phyloP scores from a whole-genome alignment of 2,329 filamentous ascomycete genomes.

The Ophiocordyceps camponoti-floridani region DNA sequence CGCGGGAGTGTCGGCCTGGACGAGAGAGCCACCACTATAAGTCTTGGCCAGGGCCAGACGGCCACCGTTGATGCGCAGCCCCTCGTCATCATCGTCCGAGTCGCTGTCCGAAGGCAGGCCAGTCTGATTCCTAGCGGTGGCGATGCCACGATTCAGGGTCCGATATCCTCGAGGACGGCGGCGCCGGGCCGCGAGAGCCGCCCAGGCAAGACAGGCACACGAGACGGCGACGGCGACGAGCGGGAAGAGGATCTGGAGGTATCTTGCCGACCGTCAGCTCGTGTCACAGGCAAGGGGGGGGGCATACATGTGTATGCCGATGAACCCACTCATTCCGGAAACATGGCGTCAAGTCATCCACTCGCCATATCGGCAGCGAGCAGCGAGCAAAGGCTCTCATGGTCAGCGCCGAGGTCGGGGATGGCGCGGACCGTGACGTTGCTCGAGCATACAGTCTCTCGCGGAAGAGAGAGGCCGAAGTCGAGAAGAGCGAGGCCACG shows the following conservation, averaged over 20 bases:
- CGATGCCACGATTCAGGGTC: constrained; percentile 25
- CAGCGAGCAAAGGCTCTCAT: constrained; percentile 33
- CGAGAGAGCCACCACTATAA: constrained; percentile 41
- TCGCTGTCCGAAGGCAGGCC: constrained; percentile 28
- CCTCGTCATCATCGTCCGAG: constrained; percentile 36
- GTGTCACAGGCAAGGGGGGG: neutral
- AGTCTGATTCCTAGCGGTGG: constrained; percentile 25
- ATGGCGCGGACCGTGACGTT: neutral
- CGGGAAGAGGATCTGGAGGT: constrained; percentile 55
- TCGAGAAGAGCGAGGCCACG: neutral
- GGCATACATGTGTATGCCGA: neutral
- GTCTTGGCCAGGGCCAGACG: constrained; percentile 41
- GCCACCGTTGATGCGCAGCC: constrained; percentile 36
- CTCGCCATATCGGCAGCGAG: constrained; percentile 39
- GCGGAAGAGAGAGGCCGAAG: neutral
- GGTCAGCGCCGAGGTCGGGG: constrained; percentile 3
- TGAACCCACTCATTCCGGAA: constrained; percentile 48
- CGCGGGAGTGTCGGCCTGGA: constrained; percentile 58
- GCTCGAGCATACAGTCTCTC: neutral
- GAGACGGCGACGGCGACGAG: constrained; percentile 54
- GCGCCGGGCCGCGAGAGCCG: constrained; percentile 34
- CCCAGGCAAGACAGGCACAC: constrained; percentile 43
- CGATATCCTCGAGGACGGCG: constrained; percentile 37
- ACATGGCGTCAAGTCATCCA: constrained; percentile 46
- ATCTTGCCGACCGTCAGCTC: constrained; percentile 8